A percentile compares a stretch with the other conserved stretches of the same genome.
These are phyloP conservation scores for Linnemannia hyalina DNA, from an alignment of 192 early-diverging fungal species.

Conservation along the genomic window DNA sequence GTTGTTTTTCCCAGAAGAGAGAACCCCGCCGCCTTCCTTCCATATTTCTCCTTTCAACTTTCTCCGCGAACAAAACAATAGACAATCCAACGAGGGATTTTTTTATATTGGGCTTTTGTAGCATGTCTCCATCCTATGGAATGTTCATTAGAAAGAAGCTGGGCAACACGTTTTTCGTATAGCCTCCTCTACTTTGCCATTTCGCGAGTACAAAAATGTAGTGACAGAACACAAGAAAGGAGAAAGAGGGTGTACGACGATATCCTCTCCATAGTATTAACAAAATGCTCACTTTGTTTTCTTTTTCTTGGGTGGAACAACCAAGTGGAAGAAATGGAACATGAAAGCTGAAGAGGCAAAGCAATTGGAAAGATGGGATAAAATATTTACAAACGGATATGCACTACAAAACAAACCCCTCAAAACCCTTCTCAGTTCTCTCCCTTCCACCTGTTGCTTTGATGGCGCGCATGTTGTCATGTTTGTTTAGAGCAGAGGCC, in stretches of 20 bases:
- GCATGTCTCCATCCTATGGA: neutral
- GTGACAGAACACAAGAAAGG: too few relatives aligned
- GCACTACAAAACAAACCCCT: too few relatives aligned
- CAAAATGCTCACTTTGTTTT: neutral
- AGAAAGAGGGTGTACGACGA: too few relatives aligned
- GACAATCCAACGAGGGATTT: neutral
- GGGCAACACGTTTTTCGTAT: neutral
- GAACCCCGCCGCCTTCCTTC: too few relatives aligned
- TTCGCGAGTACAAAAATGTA: neutral
- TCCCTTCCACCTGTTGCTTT: too few relatives aligned
- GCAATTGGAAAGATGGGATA: neutral
- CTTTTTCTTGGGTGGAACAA: neutral
- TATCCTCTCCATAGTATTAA: neutral
- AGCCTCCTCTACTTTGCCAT: too few relatives aligned
- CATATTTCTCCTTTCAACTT: too few relatives aligned
- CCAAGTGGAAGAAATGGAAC: neutral
- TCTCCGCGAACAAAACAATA: too few relatives aligned
- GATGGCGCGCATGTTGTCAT: too few relatives aligned
- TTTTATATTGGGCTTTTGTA: neutral
- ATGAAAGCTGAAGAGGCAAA: neutral
- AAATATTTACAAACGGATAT: slow-evolving; percentile 1
- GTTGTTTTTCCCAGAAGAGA: too few relatives aligned
- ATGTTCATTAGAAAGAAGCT: neutral
- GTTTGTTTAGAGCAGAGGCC: too few relatives aligned
- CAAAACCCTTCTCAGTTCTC: too few relatives aligned